A percentile compares a stretch with the other conserved stretches of the same genome.
Conservation (phyloP, 2,329 filamentous ascomycete species). For the Cladophialophora carrionii region DNA sequence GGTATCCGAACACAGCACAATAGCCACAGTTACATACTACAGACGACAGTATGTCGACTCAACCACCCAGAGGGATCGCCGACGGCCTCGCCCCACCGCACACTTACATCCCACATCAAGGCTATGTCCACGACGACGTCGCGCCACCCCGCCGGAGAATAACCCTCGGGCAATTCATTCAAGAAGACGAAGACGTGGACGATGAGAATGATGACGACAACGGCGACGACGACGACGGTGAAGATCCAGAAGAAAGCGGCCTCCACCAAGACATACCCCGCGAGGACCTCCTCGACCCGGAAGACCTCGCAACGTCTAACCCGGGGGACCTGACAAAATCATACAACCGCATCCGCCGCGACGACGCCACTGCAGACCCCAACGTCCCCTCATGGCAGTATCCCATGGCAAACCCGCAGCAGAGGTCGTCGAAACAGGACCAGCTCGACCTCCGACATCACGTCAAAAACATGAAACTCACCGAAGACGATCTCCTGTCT, state of each 20-base stretch:
- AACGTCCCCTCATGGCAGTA: conserved; percentile 59
- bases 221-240: conserved; percentile 51
- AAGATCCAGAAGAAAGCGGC: neutral
- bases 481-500: conserved; percentile 50
- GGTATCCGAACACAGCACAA: no score
- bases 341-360: conserved; percentile 81
- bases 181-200: conserved; percentile 37
- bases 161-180: conserved; percentile 38
- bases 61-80: conserved; percentile 43
- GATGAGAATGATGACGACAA: conserved; percentile 52
- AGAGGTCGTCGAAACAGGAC: conserved; percentile 79
- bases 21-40: neutral
- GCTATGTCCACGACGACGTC: conserved; percentile 48
- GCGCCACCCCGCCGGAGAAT: conserved; percentile 39
- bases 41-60: conserved; percentile 12
- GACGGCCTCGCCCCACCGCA: conserved; percentile 53
- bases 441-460: conserved; percentile 54
- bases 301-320: conserved; percentile 60
- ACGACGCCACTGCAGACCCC: conserved; percentile 55
- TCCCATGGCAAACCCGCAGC: conserved; percentile 76
- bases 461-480: conserved; percentile 85
- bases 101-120: conserved; percentile 55
- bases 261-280: conserved; percentile 63
- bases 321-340: conserved; percentile 76
- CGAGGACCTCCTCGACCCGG: conserved; percentile 59